These are phyloP conservation scores for Russula dissimulans DNA, from an alignment of 768 basidiomycete species.

Conservation along the genomic window DNA sequence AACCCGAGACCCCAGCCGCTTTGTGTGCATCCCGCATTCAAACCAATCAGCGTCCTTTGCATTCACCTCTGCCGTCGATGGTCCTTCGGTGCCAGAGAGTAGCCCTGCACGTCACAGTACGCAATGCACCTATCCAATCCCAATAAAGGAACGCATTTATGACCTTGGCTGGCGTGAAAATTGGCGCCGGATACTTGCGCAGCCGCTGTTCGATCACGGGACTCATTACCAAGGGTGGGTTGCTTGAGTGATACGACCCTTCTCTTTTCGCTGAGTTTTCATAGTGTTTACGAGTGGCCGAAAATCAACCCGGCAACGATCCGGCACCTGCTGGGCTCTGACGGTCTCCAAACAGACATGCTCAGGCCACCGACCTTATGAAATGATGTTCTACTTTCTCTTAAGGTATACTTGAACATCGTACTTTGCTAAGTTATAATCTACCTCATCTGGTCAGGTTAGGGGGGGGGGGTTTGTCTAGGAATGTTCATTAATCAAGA, in stretches of 20 bases:
- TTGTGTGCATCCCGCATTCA: slow-evolving; percentile 13
- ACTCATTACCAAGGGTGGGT: slow-evolving; percentile 3
- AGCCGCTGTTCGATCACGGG: slow-evolving; percentile 5
- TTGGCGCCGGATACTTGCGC: slow-evolving; percentile 10
- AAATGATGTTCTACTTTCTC: not conserved
- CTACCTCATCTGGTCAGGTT: not conserved
- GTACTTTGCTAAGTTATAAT: not conserved
- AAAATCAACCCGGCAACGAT: slow-evolving; percentile 19
- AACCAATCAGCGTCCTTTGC: not conserved
- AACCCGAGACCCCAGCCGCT: not conserved
- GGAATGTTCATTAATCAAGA: not conserved
- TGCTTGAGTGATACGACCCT: too few species aligned
- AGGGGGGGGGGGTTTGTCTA: too few species aligned
- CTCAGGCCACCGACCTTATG: not conserved
- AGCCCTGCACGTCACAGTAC: not conserved
- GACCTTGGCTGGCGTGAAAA: slow-evolving; percentile 20
- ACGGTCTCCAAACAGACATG: not conserved
- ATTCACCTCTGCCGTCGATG: slow-evolving; percentile 3
- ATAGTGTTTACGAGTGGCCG: slow-evolving; percentile 15
- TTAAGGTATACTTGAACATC: not conserved
- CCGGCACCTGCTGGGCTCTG: slow-evolving; percentile 7
- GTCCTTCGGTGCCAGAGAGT: not conserved
- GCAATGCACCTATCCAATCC: slow-evolving; percentile 6
- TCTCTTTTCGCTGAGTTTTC: not conserved
- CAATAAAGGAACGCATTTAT: slow-evolving; percentile 11